Evolutionary conservation across 225 moss, liverwort and hornwort species (phyloP), one percentile per base, ranked within the genome.

Genomic region (Antitrichia curtipendula): DNA sequence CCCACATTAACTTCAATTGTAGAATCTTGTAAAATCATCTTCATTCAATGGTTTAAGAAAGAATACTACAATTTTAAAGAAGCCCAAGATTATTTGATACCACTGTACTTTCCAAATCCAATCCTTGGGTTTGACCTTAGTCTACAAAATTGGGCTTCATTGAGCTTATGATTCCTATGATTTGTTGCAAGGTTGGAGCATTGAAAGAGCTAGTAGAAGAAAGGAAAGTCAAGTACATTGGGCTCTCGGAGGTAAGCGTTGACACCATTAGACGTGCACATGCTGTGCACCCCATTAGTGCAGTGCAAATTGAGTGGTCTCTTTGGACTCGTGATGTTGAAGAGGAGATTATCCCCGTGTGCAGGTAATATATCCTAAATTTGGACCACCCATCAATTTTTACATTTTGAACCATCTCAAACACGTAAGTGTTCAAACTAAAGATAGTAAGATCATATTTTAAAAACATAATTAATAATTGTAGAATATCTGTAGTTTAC

Each of bases 141-240:
- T 25, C 6, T 47, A 34, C 47, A 34, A 23, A 56, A 23, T 36
- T 47, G 49, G 49, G 10, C 12, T 59, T 31, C 24, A 25, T 45
- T 70, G 25, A 45, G 40, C 58, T 78, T 24, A 34, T 5, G 11
- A 15, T 53, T 65, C 32, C 16, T 10, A 13, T 29, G 45, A 65
- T 82, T 82, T 78, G n/a, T 68, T 38, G 12, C n/a, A 65, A 81
- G 85, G 81, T 89, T 61, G 89, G 86, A 38, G 89, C 74, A 64
- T 3, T 89, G 85, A 89, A 85, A 57, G 81, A 89, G 89, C 74
- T 89, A 29, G 89, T 85, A 64, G 65, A 89, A 57, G 89, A 81
- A 57, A 85, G 89, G 64, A 89, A 89, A 75, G 56, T 89, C 54
- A 85, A 85, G 85, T 89, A 89, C 85, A 8, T 89, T 38, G 89